Base-by-base conservation (phyloP, 108 stramenopile species). In the Cyclotella atomus region DNA sequence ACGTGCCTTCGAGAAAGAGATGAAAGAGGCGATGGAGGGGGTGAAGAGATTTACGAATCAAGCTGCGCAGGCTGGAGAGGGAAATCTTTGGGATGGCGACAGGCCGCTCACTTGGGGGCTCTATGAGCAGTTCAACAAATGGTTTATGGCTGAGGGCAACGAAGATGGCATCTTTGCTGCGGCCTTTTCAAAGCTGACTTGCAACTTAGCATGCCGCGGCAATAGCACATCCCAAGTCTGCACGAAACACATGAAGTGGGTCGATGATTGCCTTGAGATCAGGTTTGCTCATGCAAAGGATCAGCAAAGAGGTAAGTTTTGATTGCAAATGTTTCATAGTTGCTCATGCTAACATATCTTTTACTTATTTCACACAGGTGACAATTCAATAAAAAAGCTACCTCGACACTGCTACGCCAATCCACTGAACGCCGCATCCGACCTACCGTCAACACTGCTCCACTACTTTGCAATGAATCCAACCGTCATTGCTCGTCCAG, bases 21-120 rank as follows among this genome's bases (percentile, higher is more conserved):
- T 70, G 34, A 69, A 69, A 46, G 53, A 54, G 33, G 27, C 12
- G 56, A 59, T 44, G 35, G 69, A 59, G 17, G 55, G 69, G 16
- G 30, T 56, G 28, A 41, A 55, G 33, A 23, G 52, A 24, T 21
- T 34, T 23, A 49, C 53, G 17, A 54, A 52, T 50, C 30, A 68
- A 5, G 67, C 67, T 24, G 19, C 5, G 10, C 68, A 68, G 24
- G 33, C 19, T 23, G 69, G 69, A 8, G 55, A 70, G 25, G 69
- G 69, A 0, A 59, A 70, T 1, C 30, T 59, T 20, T 45, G 44
- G 7, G 65, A 67, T 65, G 65, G 65, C 24, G 30, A 65, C 32
- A 65, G 65, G 30, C 49, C 65, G 20, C 33, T 67, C 16, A 52
- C 47, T 10, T 65, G 28, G 30, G 47, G 12, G n/a, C 65, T 67